Conservation (phyloP, 371 early-diverging fungal species). For the Blakeslea trispora region DNA sequence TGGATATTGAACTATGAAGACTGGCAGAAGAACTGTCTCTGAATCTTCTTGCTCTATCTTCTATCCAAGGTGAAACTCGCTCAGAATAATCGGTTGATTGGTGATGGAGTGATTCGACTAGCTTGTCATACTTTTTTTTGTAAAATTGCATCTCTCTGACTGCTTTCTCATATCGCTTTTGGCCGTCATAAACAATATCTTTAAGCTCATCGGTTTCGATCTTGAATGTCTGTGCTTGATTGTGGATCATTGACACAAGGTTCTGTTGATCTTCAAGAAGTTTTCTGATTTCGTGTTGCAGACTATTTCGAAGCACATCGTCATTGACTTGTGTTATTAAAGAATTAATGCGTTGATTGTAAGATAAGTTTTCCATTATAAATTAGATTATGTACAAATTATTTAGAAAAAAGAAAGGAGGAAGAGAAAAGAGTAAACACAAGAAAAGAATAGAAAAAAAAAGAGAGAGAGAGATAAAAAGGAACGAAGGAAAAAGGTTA, state of each 20-base stretch:
- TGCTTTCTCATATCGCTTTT: constrained; percentile 49
- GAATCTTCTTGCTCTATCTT: not conserved
- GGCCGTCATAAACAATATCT: constrained; percentile 29
- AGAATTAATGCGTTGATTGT: constrained; percentile 4
- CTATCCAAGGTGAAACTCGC: not conserved
- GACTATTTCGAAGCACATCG: constrained; percentile 17
- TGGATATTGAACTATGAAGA: constrained; percentile 23
- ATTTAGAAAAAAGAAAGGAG: constrained; percentile 1
- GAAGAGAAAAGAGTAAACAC: not conserved
- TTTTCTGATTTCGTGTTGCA: constrained; percentile 28
- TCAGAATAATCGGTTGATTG: constrained; percentile 9
- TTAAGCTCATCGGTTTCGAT: constrained; percentile 35
- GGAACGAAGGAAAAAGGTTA: constrained; percentile 1
- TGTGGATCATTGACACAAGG: constrained; percentile 31
- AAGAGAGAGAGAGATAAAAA: not conserved
- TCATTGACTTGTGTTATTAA: constrained; percentile 28
- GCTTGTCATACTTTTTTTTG: constrained; percentile 39
- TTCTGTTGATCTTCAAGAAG: constrained; percentile 35
- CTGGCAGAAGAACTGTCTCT: constrained; percentile 22
- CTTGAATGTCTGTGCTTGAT: constrained; percentile 25
- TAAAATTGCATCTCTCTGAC: constrained; percentile 55
- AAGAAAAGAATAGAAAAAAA: constrained; percentile 3
- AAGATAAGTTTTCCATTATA: constrained; percentile 1
- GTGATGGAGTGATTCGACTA: constrained; percentile 12
- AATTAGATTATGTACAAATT: not conserved